These are phyloP conservation scores for Linnemannia exigua DNA, from an alignment of 192 early-diverging fungal species.

Conservation along the genomic window DNA sequence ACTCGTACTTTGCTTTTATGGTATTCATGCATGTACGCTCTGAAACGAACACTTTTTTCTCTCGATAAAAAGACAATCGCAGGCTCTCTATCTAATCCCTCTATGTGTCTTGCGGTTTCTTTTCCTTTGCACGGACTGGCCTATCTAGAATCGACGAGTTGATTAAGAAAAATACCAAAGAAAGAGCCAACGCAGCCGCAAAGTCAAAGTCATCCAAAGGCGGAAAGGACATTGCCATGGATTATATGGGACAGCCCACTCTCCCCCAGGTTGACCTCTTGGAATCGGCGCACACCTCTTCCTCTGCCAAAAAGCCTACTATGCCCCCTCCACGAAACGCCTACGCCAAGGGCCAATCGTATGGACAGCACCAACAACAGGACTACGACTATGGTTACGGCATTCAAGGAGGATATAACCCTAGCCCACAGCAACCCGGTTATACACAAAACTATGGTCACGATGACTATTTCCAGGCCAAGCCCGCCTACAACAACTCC, in stretches of 20 bases:
- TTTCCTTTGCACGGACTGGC: background rate
- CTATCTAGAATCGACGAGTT: constrained; percentile 38
- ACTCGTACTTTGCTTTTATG: background rate
- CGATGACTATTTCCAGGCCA: constrained; percentile 50
- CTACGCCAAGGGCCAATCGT: constrained; percentile 6
- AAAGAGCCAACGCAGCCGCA: constrained; percentile 23
- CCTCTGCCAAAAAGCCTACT: background rate
- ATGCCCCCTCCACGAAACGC: constrained; percentile 21
- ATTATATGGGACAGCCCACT: constrained; percentile 29
- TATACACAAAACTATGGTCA: constrained; percentile 29
- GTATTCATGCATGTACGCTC: background rate
- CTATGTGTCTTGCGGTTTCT: background rate
- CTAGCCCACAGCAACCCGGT: constrained; percentile 25
- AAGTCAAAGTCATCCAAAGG: constrained; percentile 17
- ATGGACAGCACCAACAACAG: constrained; percentile 20
- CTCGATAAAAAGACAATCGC: too few species aligned
- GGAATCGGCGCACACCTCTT: background rate
- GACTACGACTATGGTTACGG: constrained; percentile 24
- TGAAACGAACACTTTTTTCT: background rate
- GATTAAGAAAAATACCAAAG: constrained; percentile 43
- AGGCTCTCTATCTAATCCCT: background rate
- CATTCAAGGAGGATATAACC: constrained; percentile 1
- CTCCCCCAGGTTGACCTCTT: constrained; percentile 42
- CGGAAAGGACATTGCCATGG: constrained; percentile 38
- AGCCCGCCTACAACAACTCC: constrained; percentile 5